A percentile compares a stretch with the other conserved stretches of the same genome.
phyloP scores from a whole-genome alignment of 805 yeast genomes.

The Metahyphopichia silvanorum region DNA sequence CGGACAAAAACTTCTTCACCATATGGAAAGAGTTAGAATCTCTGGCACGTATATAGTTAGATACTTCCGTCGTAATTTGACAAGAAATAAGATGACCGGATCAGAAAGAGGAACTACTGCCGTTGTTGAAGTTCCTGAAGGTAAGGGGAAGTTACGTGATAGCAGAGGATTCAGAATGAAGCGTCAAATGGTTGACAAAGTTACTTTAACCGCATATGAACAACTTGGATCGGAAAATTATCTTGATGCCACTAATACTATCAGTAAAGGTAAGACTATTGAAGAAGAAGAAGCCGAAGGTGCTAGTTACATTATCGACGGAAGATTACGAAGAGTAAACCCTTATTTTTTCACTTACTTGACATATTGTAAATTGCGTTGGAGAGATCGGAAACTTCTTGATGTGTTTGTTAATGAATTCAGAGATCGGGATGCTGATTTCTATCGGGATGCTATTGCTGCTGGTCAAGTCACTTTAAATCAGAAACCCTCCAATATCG shows the following conservation, averaged over 20 bases:
- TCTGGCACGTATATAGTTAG: too few relatives aligned
- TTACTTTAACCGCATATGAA: constrained; percentile 37
- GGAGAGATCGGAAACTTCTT: constrained; percentile 80
- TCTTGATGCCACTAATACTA: constrained; percentile 14
- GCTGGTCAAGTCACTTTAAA: constrained; percentile 77
- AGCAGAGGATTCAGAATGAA: constrained; percentile 46
- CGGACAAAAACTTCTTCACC: too few relatives aligned
- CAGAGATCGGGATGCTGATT: constrained; percentile 67
- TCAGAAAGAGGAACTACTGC: too few relatives aligned
- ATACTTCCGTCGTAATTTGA: too few relatives aligned
- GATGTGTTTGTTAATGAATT: constrained; percentile 86
- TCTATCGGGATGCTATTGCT: constrained; percentile 50
- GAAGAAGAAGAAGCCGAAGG: constrained; percentile 58
- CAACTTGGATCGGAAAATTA: constrained; percentile 33
- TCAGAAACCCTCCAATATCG: constrained; percentile 57
- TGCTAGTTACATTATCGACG: constrained; percentile 54
- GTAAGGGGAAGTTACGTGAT: too few relatives aligned
- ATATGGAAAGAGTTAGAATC: too few relatives aligned
- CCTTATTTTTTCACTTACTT: constrained; percentile 89
- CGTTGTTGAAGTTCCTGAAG: too few relatives aligned
- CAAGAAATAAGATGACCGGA: too few relatives aligned
- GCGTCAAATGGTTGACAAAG: constrained; percentile 43
- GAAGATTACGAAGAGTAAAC: constrained; percentile 63
- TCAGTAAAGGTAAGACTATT: constrained; percentile 31
- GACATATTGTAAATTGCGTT: constrained; percentile 86